A percentile compares a stretch with the other conserved stretches of the same genome.
Conservation (phyloP, 345 rosid genomes). For the Murraya koenigii region DNA sequence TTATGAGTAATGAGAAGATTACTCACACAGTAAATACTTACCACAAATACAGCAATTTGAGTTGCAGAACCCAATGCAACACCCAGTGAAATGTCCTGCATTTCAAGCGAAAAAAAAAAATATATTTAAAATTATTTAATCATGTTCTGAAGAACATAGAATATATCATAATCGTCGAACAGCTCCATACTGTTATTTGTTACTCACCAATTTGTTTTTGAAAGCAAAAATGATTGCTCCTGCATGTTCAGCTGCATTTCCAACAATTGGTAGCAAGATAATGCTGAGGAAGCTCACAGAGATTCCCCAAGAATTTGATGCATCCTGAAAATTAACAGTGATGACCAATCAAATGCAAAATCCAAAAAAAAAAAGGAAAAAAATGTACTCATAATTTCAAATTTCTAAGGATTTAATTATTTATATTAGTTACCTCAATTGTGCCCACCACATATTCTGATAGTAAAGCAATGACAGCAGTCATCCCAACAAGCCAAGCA, state of each 20-base stretch:
- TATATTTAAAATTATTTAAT: neutral
- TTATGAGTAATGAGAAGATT: neutral
- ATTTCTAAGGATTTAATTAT: constrained; percentile 21
- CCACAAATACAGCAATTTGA: constrained; percentile 83
- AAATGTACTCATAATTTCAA: neutral
- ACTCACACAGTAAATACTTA: constrained; percentile 24
- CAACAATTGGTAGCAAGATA: constrained; percentile 84
- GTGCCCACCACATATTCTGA: constrained; percentile 83
- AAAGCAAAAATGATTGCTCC: constrained; percentile 93
- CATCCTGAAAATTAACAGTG: constrained; percentile 36
- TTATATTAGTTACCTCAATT: constrained; percentile 41
- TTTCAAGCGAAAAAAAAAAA: neutral
- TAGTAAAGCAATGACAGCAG: constrained; percentile 61
- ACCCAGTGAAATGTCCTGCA: constrained; percentile 82
- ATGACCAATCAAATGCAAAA: neutral
- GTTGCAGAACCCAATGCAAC: constrained; percentile 91
- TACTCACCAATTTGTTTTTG: constrained; percentile 78
- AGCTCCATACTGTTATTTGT: neutral
- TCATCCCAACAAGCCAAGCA: constrained; percentile 84
- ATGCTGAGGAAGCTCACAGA: constrained; percentile 89
- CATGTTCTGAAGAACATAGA: neutral
- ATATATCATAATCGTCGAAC: no score
- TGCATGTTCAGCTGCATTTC: constrained; percentile 96
- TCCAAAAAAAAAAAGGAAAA: neutral
- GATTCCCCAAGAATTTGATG: constrained; percentile 85